A percentile compares a stretch with the other conserved stretches of the same genome.
Evolutionary conservation across 1,139 yeast genomes (phyloP).

Genomic region (Yamadazyma spencermartinsiae): DNA sequence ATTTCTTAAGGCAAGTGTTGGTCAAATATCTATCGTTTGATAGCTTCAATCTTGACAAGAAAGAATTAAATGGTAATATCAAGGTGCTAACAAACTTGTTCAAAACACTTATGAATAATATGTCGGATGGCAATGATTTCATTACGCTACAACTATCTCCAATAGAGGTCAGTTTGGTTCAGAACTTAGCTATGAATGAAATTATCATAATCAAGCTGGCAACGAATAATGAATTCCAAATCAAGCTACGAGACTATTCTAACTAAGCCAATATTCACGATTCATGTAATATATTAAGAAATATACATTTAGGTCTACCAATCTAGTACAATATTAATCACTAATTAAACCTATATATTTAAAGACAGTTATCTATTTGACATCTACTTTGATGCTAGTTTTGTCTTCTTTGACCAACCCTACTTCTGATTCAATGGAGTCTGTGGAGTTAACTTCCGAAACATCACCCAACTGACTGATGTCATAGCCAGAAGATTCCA

Average conservation of each 20-base stretch:
- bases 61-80: slow-evolving; percentile 6
- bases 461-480: slow-evolving; percentile 47
- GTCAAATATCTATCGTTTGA: slow-evolving; percentile 9
- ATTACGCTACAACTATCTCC: slow-evolving; percentile 15
- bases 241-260: slow-evolving; percentile 10
- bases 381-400: slow-evolving; percentile 9
- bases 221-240: slow-evolving; percentile 12
- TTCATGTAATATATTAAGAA: neutral
- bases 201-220: slow-evolving; percentile 13
- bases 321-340: neutral
- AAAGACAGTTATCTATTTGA: slow-evolving; percentile 4
- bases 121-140: slow-evolving; percentile 16
- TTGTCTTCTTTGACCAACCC: slow-evolving; percentile 11
- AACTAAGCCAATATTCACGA: no score
- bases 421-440: slow-evolving; percentile 13
- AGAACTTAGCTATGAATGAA: slow-evolving; percentile 19
- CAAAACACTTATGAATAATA: slow-evolving; percentile 11
- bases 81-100: slow-evolving; percentile 7
- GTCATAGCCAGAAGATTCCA: slow-evolving; percentile 61
- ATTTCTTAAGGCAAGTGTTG: slow-evolving; percentile 2
- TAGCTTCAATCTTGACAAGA: slow-evolving; percentile 3
- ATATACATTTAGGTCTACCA: no score
- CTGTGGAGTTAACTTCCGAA: slow-evolving; percentile 10
- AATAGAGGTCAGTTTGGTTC: slow-evolving; percentile 18
- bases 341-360: neutral